phyloP scores from a whole-genome alignment of 2,329 filamentous ascomycete species.

The Hypoxylon sp. region DNA sequence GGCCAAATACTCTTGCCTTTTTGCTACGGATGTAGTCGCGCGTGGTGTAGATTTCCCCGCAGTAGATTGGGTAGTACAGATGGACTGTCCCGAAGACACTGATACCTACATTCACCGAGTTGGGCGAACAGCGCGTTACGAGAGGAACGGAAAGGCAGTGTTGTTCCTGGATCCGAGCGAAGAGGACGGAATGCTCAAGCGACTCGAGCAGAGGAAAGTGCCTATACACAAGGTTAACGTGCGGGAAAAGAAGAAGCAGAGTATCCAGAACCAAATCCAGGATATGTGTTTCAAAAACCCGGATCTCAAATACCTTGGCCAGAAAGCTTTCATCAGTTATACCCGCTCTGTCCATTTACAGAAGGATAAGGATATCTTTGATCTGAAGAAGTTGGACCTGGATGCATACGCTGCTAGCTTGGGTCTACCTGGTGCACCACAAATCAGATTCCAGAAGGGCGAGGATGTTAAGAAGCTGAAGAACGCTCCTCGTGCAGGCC shows the following conservation, averaged over 20 bases:
- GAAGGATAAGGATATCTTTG: conserved; percentile 92
- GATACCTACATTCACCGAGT: conserved; percentile 99
- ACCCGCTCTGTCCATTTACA: conserved; percentile 87
- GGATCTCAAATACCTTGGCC: conserved; percentile 92
- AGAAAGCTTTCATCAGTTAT: conserved; percentile 96
- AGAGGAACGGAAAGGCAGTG: conserved; percentile 88
- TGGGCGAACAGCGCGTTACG: conserved; percentile 89
- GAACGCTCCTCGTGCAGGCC: conserved; percentile 80
- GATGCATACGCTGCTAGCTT: conserved; percentile 89
- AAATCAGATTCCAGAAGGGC: conserved; percentile 93
- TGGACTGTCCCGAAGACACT: conserved; percentile 96
- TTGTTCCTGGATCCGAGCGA: conserved; percentile 94
- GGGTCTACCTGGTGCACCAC: conserved; percentile 90
- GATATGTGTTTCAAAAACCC: conserved; percentile 97
- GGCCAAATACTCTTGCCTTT: conserved; percentile 87
- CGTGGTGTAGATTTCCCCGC: conserved; percentile 95
- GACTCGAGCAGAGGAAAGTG: conserved; percentile 90
- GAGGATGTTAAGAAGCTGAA: conserved; percentile 89
- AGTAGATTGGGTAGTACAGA: conserved; percentile 98
- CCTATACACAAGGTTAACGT: conserved; percentile 89
- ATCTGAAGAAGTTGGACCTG: conserved; percentile 84
- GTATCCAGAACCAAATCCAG: conserved; percentile 86
- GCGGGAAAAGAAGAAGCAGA: conserved; percentile 89
- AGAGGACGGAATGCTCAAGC: conserved; percentile 89
- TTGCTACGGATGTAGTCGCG: conserved; percentile 95